Conservation (phyloP, 2,329 filamentous ascomycete species). For the Cladosporium sp. region DNA sequence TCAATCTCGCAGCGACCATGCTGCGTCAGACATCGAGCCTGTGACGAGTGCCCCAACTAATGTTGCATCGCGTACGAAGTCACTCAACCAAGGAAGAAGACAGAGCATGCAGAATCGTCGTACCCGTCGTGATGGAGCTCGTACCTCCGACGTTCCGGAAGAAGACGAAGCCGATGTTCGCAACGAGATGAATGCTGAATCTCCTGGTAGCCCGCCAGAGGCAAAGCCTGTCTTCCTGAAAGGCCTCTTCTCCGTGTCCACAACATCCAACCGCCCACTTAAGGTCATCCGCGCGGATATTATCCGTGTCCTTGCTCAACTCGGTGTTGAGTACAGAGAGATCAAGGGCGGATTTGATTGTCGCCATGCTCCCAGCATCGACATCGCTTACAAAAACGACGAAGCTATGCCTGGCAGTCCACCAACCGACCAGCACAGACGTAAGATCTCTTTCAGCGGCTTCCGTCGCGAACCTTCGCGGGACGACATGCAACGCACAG, state of each 20-base stretch:
- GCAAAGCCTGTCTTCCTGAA: slow-evolving; percentile 95
- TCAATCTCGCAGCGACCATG: slow-evolving; percentile 37
- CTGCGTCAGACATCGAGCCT: slow-evolving; percentile 54
- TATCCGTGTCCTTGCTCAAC: slow-evolving; percentile 81
- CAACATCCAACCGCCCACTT: slow-evolving; percentile 89
- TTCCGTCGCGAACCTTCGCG: slow-evolving; percentile 61
- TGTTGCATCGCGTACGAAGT: slow-evolving; percentile 75
- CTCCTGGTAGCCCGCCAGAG: slow-evolving; percentile 68
- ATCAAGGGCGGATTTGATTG: slow-evolving; percentile 94
- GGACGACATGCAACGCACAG: slow-evolving; percentile 61
- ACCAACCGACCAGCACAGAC: slow-evolving; percentile 58
- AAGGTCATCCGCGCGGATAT: slow-evolving; percentile 84
- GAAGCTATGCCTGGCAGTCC: slow-evolving; percentile 55
- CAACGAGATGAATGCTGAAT: slow-evolving; percentile 63
- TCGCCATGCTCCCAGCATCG: slow-evolving; percentile 84
- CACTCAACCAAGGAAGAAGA: slow-evolving; percentile 81
- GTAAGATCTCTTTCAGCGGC: slow-evolving; percentile 83
- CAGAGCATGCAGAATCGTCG: slow-evolving; percentile 91
- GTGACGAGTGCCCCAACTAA: slow-evolving; percentile 44
- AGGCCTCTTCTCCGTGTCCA: slow-evolving; percentile 94
- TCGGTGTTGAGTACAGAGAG: slow-evolving; percentile 88
- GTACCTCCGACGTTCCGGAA: slow-evolving; percentile 79
- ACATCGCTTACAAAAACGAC: slow-evolving; percentile 60
- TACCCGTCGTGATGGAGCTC: slow-evolving; percentile 55
- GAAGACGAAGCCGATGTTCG: slow-evolving; percentile 66